Evolutionary conservation across 345 rosid genomes (phyloP).

Genomic region (Salix arbutifolia): DNA sequence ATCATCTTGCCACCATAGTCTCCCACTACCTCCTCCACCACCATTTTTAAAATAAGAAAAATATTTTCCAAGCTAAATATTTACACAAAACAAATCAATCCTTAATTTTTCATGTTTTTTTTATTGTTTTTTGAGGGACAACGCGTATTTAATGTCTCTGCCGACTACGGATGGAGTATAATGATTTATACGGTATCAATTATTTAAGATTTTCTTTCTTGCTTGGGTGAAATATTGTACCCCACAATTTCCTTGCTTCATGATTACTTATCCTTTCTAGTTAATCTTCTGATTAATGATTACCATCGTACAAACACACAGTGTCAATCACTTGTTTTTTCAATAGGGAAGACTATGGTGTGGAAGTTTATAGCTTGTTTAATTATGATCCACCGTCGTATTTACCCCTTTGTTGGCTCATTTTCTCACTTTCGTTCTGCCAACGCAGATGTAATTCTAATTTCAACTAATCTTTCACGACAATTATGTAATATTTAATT

Average conservation of each 20-base stretch:
- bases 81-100: too few relatives aligned
- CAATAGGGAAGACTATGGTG: background rate
- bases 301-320: background rate
- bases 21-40: too few relatives aligned
- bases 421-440: background rate
- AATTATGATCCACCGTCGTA: background rate
- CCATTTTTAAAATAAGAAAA: too few relatives aligned
- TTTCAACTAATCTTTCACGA: too few relatives aligned
- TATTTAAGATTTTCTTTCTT: background rate
- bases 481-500: too few relatives aligned
- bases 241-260: background rate
- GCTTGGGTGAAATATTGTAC: background rate
- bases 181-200: background rate
- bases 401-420: background rate
- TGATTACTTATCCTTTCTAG: constrained; percentile 19
- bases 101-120: too few relatives aligned
- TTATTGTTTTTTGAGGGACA: background rate
- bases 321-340: background rate
- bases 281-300: constrained; percentile 28
- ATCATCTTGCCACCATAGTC: too few relatives aligned
- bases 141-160: background rate
- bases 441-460: too few relatives aligned
- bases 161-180: constrained; percentile 17
- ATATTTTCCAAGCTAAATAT: too few relatives aligned
- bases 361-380: background rate